phyloP scores from a whole-genome alignment of 257 asterid genomes.

The Solanum rostratum region DNA sequence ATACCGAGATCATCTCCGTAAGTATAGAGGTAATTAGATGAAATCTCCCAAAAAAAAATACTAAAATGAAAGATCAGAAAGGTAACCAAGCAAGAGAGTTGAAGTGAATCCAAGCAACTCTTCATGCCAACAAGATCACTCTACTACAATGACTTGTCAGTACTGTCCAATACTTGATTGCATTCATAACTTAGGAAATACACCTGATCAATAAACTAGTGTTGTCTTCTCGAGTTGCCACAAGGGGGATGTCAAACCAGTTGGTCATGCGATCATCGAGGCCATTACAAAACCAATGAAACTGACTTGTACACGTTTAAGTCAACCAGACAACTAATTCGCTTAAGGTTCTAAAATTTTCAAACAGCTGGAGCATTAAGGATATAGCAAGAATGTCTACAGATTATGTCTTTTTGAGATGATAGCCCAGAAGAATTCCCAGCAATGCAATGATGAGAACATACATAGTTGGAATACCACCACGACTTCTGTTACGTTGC shows the following conservation, averaged over 20 bases:
- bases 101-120: not conserved
- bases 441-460: constrained; percentile 56
- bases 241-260: constrained; percentile 1
- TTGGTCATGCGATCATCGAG: constrained; percentile 32
- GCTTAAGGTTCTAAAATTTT: constrained; percentile 29
- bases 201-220: not conserved
- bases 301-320: constrained; percentile 18
- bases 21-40: not conserved
- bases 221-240: not conserved
- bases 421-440: constrained; percentile 68
- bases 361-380: constrained; percentile 11
- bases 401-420: constrained; percentile 49
- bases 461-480: constrained; percentile 58
- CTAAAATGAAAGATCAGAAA: not conserved
- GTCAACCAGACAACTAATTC: constrained; percentile 26
- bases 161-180: not conserved
- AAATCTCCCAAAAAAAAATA: not conserved
- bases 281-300: constrained; percentile 31
- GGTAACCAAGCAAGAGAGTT: not conserved
- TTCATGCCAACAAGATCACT: not conserved
- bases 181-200: not conserved
- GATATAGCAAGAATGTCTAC: not conserved
- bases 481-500: constrained; percentile 34
- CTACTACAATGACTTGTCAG: not conserved
- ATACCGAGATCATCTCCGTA: not conserved